Conservation (phyloP, 768 basidiomycete species). For the Naganishia antarctica region DNA sequence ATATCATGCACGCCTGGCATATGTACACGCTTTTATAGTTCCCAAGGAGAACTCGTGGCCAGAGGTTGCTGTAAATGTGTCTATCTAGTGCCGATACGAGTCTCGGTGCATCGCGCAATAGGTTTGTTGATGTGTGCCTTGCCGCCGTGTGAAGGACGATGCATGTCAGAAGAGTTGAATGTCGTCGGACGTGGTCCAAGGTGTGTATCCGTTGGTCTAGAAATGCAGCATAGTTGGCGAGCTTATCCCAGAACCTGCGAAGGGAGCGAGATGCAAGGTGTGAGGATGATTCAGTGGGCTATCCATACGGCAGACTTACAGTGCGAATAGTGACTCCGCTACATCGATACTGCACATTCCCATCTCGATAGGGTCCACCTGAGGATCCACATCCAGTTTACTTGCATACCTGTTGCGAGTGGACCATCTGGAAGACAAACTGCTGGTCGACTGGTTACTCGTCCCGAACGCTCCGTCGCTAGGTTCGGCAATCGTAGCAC, state of each 20-base stretch:
- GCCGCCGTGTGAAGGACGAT: conserved; percentile 16
- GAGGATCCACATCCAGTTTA: conserved; percentile 21
- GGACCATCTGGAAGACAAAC: neutral
- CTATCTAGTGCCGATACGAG: conserved; percentile 8
- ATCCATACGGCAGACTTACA: conserved; percentile 17
- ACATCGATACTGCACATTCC: conserved; percentile 9
- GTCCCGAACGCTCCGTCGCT: no score
- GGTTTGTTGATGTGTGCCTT: conserved; percentile 1
- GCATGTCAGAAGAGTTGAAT: conserved; percentile 8
- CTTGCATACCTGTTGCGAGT: conserved; percentile 4
- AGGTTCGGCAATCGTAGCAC: no score
- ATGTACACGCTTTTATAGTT: conserved; percentile 24
- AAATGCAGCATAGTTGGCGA: conserved; percentile 20
- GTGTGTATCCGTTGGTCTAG: conserved; percentile 13
- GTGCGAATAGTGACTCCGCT: conserved; percentile 11
- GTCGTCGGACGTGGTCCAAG: neutral
- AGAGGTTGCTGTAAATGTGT: conserved; percentile 20
- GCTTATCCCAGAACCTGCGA: conserved; percentile 16
- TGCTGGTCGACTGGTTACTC: neutral
- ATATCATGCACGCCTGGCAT: conserved; percentile 23
- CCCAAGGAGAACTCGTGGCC: conserved; percentile 6
- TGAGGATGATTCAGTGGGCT: no score
- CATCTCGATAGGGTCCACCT: conserved; percentile 20
- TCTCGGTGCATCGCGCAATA: neutral
- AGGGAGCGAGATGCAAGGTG: neutral